Evolutionary conservation across 768 basidiomycete species (phyloP), one percentile per base, ranked within the genome.

Genomic region (Lentinus tigrinus): DNA sequence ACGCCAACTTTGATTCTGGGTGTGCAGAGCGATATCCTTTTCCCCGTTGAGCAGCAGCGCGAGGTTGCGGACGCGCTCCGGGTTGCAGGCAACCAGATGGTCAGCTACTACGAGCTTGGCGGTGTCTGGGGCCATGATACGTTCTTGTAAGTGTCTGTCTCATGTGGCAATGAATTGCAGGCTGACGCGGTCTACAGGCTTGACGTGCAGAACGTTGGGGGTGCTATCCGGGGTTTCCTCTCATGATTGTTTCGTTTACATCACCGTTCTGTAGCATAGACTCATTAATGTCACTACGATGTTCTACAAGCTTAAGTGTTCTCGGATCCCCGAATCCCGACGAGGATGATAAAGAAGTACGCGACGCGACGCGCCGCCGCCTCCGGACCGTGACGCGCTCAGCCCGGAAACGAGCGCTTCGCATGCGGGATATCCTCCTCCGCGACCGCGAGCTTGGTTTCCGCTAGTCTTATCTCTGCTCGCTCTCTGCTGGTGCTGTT

Each of bases 111-210:
- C 70, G 97, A 98, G 74, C 81, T 98, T 2, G 96, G 96, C 26
- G 95, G 96, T 9, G 95, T 98, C n/a, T 98, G 95, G 95, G 97
- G 97, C 1, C 96, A 99, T 68, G 96, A 99, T 74, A 98, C 95
- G 21, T 98, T 98, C 77, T 76, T 98, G 85, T 89, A 67, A 81
- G 88, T 83, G 2, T 21, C 16, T 8, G 51, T 58, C 37, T 50
- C 16, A 8, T 37, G 34, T 23, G 8, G 9, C 13, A 23, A 7
- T 34, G 40, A 39, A 16, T 7, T 42, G 59, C 24, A 53, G 46
- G 38, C 46, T 47, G 44, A 24, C 56, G 13, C 42, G 40, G 43
- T 57, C 28, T 51, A 37, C 55, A 89, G 88, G 69, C 77, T 97
- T 64, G 95, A 97, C 69, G 85, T 92, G 9, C 77, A 88, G 60